These are phyloP conservation scores for Cytidiella melzeri DNA, from an alignment of 768 basidiomycete genomes.

Conservation along the genomic window DNA sequence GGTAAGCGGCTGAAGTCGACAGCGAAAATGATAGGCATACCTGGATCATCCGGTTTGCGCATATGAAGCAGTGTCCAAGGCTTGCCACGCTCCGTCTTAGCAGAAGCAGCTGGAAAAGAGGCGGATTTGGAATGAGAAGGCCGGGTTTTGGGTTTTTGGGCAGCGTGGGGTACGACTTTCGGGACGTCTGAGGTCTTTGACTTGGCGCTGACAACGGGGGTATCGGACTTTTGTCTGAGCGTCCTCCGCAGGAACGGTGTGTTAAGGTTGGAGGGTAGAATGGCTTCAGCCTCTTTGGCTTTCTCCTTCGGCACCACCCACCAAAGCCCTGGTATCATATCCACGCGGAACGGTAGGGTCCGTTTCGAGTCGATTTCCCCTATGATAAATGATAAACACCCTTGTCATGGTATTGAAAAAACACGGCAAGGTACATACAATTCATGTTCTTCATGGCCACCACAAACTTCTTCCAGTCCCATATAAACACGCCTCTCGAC, in stretches of 20 bases:
- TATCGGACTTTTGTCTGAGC: not conserved
- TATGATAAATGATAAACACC: not conserved
- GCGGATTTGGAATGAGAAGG: not conserved
- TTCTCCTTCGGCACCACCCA: not conserved
- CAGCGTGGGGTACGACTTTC: not conserved
- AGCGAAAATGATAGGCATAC: too few relatives aligned
- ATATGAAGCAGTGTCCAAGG: not conserved
- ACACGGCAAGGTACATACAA: not conserved
- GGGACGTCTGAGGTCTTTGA: not conserved
- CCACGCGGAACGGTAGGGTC: not conserved
- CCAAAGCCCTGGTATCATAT: not conserved
- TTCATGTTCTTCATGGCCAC: not conserved
- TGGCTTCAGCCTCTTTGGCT: not conserved
- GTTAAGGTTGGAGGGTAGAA: not conserved
- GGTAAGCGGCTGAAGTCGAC: too few relatives aligned
- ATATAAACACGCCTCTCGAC: not conserved
- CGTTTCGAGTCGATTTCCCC: not conserved
- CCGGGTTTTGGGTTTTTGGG: not conserved
- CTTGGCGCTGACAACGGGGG: too few relatives aligned
- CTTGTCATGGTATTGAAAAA: not conserved
- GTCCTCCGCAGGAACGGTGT: not conserved
- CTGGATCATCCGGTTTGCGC: not conserved
- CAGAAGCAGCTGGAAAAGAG: not conserved
- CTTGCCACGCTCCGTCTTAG: not conserved
- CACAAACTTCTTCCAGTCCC: not conserved